A percentile compares a stretch with the other conserved stretches of the same genome.
Conservation (phyloP, 139 green algal species). For the Picochlorum costavermella region DNA sequence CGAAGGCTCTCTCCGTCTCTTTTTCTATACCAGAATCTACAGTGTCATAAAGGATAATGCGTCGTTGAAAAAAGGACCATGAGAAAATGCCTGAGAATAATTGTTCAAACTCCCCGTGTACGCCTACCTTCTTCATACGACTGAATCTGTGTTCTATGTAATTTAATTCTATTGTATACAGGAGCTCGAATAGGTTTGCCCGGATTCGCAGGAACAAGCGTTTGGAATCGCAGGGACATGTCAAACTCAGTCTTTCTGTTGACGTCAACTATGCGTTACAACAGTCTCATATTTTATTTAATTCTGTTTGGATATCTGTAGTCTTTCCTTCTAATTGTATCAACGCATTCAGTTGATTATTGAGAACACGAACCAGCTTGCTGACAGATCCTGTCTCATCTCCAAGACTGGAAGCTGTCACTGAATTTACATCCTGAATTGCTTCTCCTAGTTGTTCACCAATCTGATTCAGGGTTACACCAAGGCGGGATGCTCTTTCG, state of each 20-base stretch:
- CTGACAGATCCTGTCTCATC: constrained; percentile 55
- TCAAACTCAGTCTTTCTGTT: constrained; percentile 8
- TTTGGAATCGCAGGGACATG: constrained; percentile 6
- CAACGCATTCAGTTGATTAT: constrained; percentile 84
- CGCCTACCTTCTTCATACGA: no score
- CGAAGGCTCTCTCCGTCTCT: not conserved
- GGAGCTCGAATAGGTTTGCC: no score
- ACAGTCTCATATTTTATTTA: not conserved
- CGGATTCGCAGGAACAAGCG: no score
- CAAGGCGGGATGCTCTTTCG: constrained; percentile 35
- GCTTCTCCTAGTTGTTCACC: constrained; percentile 43
- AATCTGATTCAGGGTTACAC: constrained; percentile 31
- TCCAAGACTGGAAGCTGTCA: constrained; percentile 35
- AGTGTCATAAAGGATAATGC: no score
- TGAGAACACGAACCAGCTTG: constrained; percentile 75
- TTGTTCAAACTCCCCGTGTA: no score
- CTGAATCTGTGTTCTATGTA: no score
- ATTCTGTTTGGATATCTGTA: constrained; percentile 13
- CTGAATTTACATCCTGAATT: constrained; percentile 26
- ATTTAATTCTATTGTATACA: no score
- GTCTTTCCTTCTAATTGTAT: constrained; percentile 18
- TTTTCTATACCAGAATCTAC: not conserved
- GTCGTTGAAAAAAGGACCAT: no score
- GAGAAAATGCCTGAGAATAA: no score
- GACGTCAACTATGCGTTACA: not conserved